phyloP scores from a whole-genome alignment of 2,329 filamentous ascomycete species.

The Verticillium tricorpus region DNA sequence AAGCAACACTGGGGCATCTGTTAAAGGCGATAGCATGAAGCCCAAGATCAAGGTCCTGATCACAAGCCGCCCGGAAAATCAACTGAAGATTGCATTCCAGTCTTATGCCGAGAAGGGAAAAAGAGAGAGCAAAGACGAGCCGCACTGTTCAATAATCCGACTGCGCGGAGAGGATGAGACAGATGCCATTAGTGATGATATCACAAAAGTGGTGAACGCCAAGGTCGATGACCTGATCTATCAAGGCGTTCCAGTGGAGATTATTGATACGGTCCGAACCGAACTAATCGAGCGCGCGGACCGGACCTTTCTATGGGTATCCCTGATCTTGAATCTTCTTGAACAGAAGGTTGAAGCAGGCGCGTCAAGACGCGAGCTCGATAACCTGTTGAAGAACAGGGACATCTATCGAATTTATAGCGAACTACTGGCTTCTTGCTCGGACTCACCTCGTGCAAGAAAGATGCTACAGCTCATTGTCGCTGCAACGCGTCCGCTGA shows the following conservation, averaged over 20 bases:
- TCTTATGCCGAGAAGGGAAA: background rate
- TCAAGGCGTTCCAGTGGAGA: conserved; percentile 6
- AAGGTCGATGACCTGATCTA: conserved; percentile 9
- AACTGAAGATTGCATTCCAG: conserved; percentile 13
- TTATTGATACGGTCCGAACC: conserved; percentile 6
- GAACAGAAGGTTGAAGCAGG: conserved; percentile 8
- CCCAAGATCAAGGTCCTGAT: conserved; percentile 13
- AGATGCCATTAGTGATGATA: conserved; percentile 11
- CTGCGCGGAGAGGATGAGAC: conserved; percentile 14
- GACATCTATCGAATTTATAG: conserved; percentile 13
- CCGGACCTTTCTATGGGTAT: conserved; percentile 17
- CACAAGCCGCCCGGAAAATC: conserved; percentile 13
- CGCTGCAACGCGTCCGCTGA: conserved; percentile 12
- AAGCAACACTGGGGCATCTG: too few relatives aligned
- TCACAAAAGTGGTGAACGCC: conserved; percentile 9
- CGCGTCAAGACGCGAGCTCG: conserved; percentile 9
- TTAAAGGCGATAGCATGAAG: background rate
- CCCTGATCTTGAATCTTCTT: conserved; percentile 14
- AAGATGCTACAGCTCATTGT: conserved; percentile 14
- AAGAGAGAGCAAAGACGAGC: background rate
- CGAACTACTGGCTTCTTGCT: conserved; percentile 10
- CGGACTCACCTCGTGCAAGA: conserved; percentile 4
- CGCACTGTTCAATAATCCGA: conserved; percentile 6
- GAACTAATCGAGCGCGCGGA: conserved; percentile 12
- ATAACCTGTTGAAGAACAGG: conserved; percentile 9